A percentile compares a stretch with the other conserved stretches of the same genome.
Evolutionary conservation across 768 basidiomycete species (phyloP).

Genomic region (Xerocomellus dryophilus): DNA sequence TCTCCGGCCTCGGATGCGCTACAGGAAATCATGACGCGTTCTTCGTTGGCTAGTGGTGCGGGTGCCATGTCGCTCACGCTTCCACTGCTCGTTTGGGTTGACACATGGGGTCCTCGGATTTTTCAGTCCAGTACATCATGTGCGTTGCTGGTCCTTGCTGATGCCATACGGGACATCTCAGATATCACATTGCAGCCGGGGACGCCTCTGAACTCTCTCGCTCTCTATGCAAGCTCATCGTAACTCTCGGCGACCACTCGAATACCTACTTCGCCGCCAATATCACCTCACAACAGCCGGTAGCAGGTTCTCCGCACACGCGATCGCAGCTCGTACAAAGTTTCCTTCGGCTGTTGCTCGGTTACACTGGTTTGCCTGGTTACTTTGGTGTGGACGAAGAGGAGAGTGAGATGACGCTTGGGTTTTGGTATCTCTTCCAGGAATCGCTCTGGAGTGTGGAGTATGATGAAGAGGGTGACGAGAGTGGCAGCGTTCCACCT

Average conservation of each 20-base stretch:
- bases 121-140: constrained; percentile 36
- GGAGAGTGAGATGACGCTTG: constrained; percentile 81
- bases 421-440: constrained; percentile 90
- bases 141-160: constrained; percentile 22
- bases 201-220: constrained; percentile 55
- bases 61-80: constrained; percentile 75
- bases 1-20: constrained; percentile 66
- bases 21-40: constrained; percentile 74
- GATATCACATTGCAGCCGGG: constrained; percentile 11
- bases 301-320: constrained; percentile 37
- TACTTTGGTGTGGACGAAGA: constrained; percentile 83
- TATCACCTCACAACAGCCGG: constrained; percentile 48
- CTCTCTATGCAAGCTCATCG: constrained; percentile 77
- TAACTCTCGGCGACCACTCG: constrained; percentile 84
- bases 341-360: constrained; percentile 67
- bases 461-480: constrained; percentile 41
- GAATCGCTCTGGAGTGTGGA: constrained; percentile 78
- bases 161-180: background rate
- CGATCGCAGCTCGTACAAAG: constrained; percentile 59
- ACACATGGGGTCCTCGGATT: constrained; percentile 50
- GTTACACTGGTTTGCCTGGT: constrained; percentile 72
- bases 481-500: constrained; percentile 18
- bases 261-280: constrained; percentile 70
- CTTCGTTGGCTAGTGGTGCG: constrained; percentile 66
- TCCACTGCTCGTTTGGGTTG: constrained; percentile 80